These are phyloP conservation scores for Aquanectria penicillioides DNA, from an alignment of 2,329 filamentous ascomycete genomes.

Conservation along the genomic window DNA sequence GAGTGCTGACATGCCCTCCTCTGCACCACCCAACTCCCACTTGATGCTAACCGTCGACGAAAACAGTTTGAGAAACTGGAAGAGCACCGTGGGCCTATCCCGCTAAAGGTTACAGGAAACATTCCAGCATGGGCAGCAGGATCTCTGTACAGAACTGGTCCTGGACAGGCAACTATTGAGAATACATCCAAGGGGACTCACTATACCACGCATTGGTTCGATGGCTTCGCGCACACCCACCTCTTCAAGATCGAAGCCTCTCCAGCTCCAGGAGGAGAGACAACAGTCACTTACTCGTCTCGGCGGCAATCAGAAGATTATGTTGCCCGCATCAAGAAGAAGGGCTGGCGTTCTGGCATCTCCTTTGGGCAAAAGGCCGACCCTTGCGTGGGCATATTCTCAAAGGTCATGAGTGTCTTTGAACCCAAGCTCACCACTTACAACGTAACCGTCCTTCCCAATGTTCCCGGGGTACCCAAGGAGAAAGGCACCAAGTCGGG, in stretches of 20 bases:
- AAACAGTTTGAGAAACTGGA: slow-evolving; percentile 73
- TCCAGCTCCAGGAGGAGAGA: slow-evolving; percentile 38
- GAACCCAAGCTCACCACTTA: slow-evolving; percentile 58
- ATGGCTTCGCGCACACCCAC: slow-evolving; percentile 77
- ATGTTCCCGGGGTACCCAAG: slow-evolving; percentile 67
- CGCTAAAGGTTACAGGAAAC: slow-evolving; percentile 69
- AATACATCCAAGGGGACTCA: slow-evolving; percentile 67
- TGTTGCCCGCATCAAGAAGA: slow-evolving; percentile 67
- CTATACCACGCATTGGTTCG: slow-evolving; percentile 80
- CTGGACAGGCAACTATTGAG: slow-evolving; percentile 72
- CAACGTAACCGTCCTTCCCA: slow-evolving; percentile 71
- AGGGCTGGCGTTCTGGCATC: slow-evolving; percentile 65
- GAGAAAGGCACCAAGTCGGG: slow-evolving; percentile 35
- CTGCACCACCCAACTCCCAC: background rate
- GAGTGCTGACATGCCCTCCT: slow-evolving; percentile 19
- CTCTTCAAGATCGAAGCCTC: slow-evolving; percentile 73
- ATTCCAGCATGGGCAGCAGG: slow-evolving; percentile 80
- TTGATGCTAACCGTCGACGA: background rate
- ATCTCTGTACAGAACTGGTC: slow-evolving; percentile 78
- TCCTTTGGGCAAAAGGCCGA: slow-evolving; percentile 79
- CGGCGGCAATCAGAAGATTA: slow-evolving; percentile 72
- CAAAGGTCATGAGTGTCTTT: slow-evolving; percentile 75
- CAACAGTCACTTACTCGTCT: slow-evolving; percentile 74
- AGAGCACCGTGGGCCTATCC: slow-evolving; percentile 72
- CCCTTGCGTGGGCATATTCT: slow-evolving; percentile 78